Evolutionary conservation across 805 yeast species (phyloP).

Genomic region (Candida xyloterini): DNA sequence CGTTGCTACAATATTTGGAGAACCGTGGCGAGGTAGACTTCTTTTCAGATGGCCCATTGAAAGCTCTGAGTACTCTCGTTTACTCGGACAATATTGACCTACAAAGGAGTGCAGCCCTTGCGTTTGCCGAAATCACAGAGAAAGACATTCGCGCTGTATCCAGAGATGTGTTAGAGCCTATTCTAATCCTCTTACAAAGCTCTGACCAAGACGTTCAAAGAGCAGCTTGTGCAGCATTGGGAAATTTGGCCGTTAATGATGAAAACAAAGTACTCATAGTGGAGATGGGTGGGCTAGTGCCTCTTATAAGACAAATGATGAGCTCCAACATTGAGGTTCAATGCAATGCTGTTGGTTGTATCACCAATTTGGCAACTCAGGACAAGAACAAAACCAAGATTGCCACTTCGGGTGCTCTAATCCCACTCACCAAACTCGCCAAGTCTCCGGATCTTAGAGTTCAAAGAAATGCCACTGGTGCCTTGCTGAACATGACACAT

Average conservation of each 20-base stretch:
- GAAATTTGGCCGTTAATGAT: constrained; percentile 96
- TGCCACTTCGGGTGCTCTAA: constrained; percentile 93
- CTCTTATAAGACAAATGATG: constrained; percentile 96
- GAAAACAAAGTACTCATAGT: constrained; percentile 91
- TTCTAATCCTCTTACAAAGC: constrained; percentile 78
- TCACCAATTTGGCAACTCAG: constrained; percentile 95
- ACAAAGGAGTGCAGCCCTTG: constrained; percentile 95
- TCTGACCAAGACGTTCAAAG: constrained; percentile 93
- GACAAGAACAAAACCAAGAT: constrained; percentile 95
- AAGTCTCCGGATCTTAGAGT: constrained; percentile 93
- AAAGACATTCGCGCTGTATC: constrained; percentile 90
- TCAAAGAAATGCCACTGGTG: constrained; percentile 98
- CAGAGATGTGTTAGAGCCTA: constrained; percentile 91
- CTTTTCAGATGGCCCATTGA: constrained; percentile 78
- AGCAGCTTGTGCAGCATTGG: constrained; percentile 98
- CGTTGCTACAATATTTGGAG: constrained; percentile 83
- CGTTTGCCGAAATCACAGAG: constrained; percentile 97
- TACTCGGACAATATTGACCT: constrained; percentile 92
- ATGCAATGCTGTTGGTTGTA: constrained; percentile 98
- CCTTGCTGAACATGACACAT: constrained; percentile 96
- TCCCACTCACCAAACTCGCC: constrained; percentile 91
- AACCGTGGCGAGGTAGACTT: constrained; percentile 87
- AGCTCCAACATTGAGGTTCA: constrained; percentile 96
- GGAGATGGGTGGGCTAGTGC: constrained; percentile 97
- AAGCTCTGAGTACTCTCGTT: constrained; percentile 88